Conservation (phyloP, 129 eudicot species). For the Chrysanthemum seticuspe region DNA sequence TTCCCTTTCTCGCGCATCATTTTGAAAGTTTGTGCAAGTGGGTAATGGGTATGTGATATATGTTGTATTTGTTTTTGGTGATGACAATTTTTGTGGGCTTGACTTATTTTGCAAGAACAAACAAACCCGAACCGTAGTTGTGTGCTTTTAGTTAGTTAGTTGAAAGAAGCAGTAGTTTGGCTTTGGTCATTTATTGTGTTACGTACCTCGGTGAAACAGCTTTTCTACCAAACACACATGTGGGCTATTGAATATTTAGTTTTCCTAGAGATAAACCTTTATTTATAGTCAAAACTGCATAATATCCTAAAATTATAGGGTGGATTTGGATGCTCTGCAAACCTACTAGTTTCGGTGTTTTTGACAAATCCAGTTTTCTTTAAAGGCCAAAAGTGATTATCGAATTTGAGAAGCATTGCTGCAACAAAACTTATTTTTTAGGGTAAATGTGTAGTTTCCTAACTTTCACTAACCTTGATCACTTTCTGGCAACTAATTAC, state of each 20-base stretch:
- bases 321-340: no score
- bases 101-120: conserved; percentile 8
- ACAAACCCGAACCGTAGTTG: conserved; percentile 4
- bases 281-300: neutral
- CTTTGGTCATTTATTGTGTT: conserved; percentile 1
- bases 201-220: conserved; percentile 6
- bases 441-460: neutral
- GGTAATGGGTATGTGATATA: neutral
- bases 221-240: neutral
- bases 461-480: neutral
- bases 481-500: conserved; percentile 11
- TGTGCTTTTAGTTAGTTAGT: conserved; percentile 9
- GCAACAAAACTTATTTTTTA: neutral
- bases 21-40: neutral
- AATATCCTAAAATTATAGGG: neutral
- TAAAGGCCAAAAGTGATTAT: neutral
- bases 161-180: conserved; percentile 10
- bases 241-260: neutral
- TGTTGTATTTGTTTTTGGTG: conserved; percentile 8
- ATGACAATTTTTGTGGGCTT: neutral
- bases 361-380: neutral
- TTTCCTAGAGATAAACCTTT: neutral
- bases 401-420: neutral
- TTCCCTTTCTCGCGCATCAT: neutral
- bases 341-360: neutral